Evolutionary conservation across 306 rosid species (phyloP), one percentile per base, ranked within the genome.

Genomic region (Vigna unguiculata): DNA sequence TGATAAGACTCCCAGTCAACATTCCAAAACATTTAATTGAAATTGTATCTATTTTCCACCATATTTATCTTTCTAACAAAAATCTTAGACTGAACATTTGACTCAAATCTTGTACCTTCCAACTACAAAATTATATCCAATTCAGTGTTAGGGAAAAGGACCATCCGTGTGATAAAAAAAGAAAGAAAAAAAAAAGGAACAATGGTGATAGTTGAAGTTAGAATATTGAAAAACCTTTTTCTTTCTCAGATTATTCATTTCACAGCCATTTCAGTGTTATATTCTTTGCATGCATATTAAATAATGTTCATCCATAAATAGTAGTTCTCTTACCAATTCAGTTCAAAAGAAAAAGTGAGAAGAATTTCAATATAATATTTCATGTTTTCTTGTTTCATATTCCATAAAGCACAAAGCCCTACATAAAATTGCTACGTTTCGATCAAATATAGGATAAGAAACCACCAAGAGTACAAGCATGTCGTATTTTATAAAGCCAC

Each of bases 361-460:
- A 78, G 65, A 36, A 22, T 16, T 78, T 48, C 3, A 22, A 59
- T 14, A 15, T 22, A 16, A 21, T 49, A 63, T 48, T 48, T 41
- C 34, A 28, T 28, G 4, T 28, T 43, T 20, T 16, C 22, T 5
- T 49, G 48, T 25, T 11, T 60, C 14, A 69, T 79, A 43, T 53
- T 64, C 52, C 24, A 52, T 53, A 72, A 72, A 60, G 40, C 20
- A 22, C 59, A 17, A 19, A 53, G 11, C 59, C 59, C 25, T 12
- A 6, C 60, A 54, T 64, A 47, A 41, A 38, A 52, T 32, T 45
- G 78, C 15, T 80, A 81, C 72, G 60, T 69, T 80, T 61, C 75
- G 25, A 24, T 7, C 11, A 1, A 19, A n/a, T 34, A 75, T 24
- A 55, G 57, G 76, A 5, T 9, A 14, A 54, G 46, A 45, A 74